These are phyloP conservation scores for Apostasia shenzhenica DNA, from an alignment of 106 monocot genomes.

Conservation along the genomic window DNA sequence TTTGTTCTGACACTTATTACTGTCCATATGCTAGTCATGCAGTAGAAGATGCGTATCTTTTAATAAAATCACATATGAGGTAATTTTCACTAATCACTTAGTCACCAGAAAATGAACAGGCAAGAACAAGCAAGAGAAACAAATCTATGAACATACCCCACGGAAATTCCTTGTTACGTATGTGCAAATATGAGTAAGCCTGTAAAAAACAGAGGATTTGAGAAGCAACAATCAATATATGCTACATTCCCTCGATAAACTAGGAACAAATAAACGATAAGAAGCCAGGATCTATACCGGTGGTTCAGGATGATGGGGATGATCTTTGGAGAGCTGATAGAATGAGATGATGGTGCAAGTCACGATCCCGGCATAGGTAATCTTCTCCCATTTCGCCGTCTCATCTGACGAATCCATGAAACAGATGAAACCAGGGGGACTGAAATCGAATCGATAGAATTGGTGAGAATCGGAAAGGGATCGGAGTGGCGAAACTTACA, in stretches of 20 bases:
- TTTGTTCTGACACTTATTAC: too few species aligned
- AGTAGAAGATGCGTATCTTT: too few species aligned
- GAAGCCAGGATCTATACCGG: constrained; percentile 14
- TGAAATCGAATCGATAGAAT: background rate
- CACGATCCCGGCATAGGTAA: constrained; percentile 41
- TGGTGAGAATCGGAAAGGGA: background rate
- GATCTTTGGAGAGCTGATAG: constrained; percentile 44
- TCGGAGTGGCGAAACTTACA: background rate
- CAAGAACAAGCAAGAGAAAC: too few species aligned
- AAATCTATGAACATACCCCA: constrained; percentile 6
- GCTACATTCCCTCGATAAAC: background rate
- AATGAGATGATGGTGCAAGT: constrained; percentile 18
- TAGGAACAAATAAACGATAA: background rate
- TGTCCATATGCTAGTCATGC: too few species aligned
- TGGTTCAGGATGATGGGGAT: constrained; percentile 24
- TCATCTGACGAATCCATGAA: constrained; percentile 19
- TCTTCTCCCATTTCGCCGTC: constrained; percentile 53
- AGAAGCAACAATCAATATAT: background rate
- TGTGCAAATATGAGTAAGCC: constrained; percentile 24
- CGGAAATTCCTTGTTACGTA: constrained; percentile 37
- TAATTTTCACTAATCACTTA: too few species aligned
- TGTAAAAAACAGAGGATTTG: constrained; percentile 1
- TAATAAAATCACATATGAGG: too few species aligned
- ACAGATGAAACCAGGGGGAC: background rate
- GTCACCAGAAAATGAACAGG: too few species aligned